Base-by-base conservation (phyloP, 2,329 filamentous ascomycete species). In the Camptophora hylomeconis region DNA sequence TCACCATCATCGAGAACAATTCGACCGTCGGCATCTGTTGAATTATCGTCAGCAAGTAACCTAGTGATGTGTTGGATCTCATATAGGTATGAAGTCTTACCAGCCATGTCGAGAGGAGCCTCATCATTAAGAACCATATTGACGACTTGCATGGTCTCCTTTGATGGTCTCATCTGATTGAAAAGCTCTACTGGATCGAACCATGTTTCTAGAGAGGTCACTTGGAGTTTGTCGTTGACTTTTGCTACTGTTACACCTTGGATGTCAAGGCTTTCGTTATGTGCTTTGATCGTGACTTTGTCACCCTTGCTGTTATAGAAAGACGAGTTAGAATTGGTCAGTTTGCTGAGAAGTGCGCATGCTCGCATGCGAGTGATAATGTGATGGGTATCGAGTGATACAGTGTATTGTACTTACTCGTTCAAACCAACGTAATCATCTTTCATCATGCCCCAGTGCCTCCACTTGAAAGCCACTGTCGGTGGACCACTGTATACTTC, bases 101-200 rank as follows among this genome's bases (percentile, higher is more conserved):
- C n/a, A n/a, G n/a, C n/a, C n/a, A n/a, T n/a, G n/a, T n/a, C n/a
- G n/a, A n/a, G n/a, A n/a, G n/a, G n/a, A n/a, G n/a, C n/a, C n/a
- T n/a, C n/a, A n/a, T n/a, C n/a, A n/a, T n/a, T n/a, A n/a, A n/a
- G n/a, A n/a, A n/a, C n/a, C n/a, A n/a, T n/a, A n/a, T n/a, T n/a
- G n/a, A n/a, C n/a, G n/a, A n/a, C n/a, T n/a, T n/a, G n/a, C n/a
- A 63, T 58, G 14, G 62, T 51, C 6, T 63, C 63, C 9, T 59
- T 42, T n/a, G n/a, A n/a, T 0, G 61, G 60, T 2, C 63, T 62
- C 27, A 78, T 76, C 53, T 77, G 72, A 4, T 69, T 57, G 45
- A 78, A 78, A 71, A 78, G 74, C 21, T 72, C 64, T 45, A 75
- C 52, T 0, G 74, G 69, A 42, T 78, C 73, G 40, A 74, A 76